Conservation (phyloP, 345 rosid species). For the Ailanthus altissimus region DNA sequence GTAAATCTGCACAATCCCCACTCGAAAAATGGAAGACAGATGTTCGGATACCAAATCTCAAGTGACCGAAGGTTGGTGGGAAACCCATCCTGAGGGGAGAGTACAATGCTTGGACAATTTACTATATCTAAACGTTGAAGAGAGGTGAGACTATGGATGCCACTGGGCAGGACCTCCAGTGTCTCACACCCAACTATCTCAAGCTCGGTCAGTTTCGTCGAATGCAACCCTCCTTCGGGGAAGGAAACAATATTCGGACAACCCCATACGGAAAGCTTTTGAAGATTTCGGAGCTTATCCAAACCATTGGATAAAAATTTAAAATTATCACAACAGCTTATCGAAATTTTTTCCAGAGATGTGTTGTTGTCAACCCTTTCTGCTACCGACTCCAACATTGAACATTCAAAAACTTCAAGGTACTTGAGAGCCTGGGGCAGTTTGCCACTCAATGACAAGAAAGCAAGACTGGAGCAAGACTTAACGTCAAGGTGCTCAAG, state of each 20-base stretch:
- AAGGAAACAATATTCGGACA: slow-evolving; percentile 20
- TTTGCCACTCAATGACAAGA: not conserved
- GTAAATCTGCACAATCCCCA: slow-evolving; percentile 31
- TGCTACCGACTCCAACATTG: not conserved
- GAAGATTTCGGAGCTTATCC: not conserved
- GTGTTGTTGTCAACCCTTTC: not conserved
- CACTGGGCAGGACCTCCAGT: not conserved
- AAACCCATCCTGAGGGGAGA: slow-evolving; percentile 10
- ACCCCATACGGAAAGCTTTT: not conserved
- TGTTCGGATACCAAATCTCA: not conserved
- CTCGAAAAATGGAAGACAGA: not conserved
- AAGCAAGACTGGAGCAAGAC: not conserved
- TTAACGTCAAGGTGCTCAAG: not conserved
- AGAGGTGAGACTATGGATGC: not conserved
- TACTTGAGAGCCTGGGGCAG: not conserved
- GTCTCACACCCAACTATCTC: not conserved
- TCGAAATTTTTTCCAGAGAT: not conserved
- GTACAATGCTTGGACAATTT: not conserved
- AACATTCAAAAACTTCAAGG: not conserved
- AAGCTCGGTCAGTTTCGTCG: not conserved
- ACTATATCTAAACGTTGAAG: not conserved
- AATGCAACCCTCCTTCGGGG: not conserved
- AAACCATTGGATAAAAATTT: not conserved
- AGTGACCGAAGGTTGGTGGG: slow-evolving; percentile 15
- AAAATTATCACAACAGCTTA: not conserved